Evolutionary conservation across 2,329 filamentous ascomycete genomes (phyloP), one percentile per base, ranked within the genome.

Genomic region (Sporothrix sp.): DNA sequence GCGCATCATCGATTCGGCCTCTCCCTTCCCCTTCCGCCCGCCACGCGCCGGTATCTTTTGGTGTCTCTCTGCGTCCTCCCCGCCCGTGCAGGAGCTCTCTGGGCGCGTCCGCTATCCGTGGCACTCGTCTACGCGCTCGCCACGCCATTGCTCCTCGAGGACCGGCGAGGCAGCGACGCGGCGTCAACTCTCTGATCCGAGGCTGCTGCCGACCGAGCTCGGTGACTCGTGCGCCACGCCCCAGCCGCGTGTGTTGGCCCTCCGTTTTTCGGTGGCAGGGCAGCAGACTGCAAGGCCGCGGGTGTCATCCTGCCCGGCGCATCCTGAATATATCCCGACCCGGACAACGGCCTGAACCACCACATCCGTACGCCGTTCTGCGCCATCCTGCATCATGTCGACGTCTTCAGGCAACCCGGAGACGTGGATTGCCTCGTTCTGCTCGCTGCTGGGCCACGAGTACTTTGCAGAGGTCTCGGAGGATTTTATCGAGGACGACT

Each of bases 401-500:
- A 75, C 75, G 50, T 79, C 78, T 46, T 81, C 78, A 49, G 77
- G 75, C 49, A 68, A 74, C 27, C 76, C 77, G 56, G 93, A 98
- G 73, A 95, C 90, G 51, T 98, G 93, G 93, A 97, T 98, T 72
- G 85, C 88, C 57, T 94, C 90, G 52, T 98, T 96, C 68, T 98
- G 93, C 74, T 89, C 87, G 35, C 75, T 97, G 40, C 79, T 97
- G 54, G 93, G 93, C 55, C 93, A 98, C 66, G 93, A 98, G 69
- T 98, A 97, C 72, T 98, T 98, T 68, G 93, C 93, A 56, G 93
- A 98, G 72, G 91, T 98, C 46, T 93, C 88, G 40, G 93, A 98
- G 70, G 93, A 98, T 63, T 98, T 98, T 62, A 97, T 98, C 64
- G 93, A 98, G 68, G 93, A 98, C 81, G 93, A 98, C 68, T 98